phyloP scores from a whole-genome alignment of 345 rosid genomes.

The Geranium brycei region DNA sequence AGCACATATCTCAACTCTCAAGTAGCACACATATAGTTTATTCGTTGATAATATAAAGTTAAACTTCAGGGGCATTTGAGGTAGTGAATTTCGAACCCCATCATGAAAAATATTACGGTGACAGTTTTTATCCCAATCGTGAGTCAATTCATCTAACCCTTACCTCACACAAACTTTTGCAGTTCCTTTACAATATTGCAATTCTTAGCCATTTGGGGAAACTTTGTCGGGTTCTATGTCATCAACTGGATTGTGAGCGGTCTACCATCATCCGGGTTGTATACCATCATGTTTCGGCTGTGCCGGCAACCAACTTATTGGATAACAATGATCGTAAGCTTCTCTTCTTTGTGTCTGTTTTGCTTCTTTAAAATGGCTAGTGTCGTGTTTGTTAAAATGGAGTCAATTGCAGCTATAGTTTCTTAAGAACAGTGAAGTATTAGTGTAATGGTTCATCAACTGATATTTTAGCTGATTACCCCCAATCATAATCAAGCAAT shows the following conservation, averaged over 20 bases:
- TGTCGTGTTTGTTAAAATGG: background rate
- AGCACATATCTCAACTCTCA: background rate
- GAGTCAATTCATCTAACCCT: background rate
- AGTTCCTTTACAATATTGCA: slow-evolving; percentile 85
- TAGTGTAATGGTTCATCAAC: background rate
- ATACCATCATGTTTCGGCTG: slow-evolving; percentile 90
- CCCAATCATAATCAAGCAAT: background rate
- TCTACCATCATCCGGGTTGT: slow-evolving; percentile 80
- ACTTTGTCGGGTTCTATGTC: slow-evolving; percentile 57
- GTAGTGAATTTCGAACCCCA: no score
- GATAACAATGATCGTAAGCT: slow-evolving; percentile 72
- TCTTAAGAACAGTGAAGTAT: no score
- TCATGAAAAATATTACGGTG: no score
- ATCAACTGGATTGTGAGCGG: slow-evolving; percentile 81
- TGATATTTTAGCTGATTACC: background rate
- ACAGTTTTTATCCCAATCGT: no score
- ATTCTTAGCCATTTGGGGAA: slow-evolving; percentile 90
- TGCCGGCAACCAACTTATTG: slow-evolving; percentile 79
- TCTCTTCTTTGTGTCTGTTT: background rate
- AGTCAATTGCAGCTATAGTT: background rate
- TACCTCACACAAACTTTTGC: slow-evolving; percentile 14
- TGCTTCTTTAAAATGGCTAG: background rate
- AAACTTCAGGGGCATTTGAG: background rate
- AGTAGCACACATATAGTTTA: background rate
- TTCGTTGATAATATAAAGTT: background rate